A percentile compares a stretch with the other conserved stretches of the same genome.
phyloP scores from a whole-genome alignment of 306 rosid species.

The Amphicarpaea edgeworthii region DNA sequence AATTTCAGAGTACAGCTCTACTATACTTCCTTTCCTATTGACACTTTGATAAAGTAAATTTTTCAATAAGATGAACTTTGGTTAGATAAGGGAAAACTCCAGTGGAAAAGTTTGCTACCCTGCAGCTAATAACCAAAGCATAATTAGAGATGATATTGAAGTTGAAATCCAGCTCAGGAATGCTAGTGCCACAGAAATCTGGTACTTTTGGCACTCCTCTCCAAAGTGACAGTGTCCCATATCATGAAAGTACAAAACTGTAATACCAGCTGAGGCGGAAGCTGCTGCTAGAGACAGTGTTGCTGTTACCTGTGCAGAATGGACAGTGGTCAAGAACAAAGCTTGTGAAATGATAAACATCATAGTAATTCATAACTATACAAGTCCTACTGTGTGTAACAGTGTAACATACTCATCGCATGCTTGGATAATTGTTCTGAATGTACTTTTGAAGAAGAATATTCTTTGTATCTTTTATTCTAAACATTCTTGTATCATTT shows the following conservation, averaged over 20 bases:
- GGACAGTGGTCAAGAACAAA: slow-evolving; percentile 11
- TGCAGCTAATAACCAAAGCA: slow-evolving; percentile 87
- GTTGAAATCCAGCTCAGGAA: slow-evolving; percentile 82
- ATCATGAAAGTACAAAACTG: slow-evolving; percentile 72
- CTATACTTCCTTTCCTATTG: slow-evolving; percentile 42
- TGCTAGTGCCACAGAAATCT: slow-evolving; percentile 80
- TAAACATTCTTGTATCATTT: not conserved
- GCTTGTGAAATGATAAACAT: slow-evolving; percentile 20
- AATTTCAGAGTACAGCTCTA: slow-evolving; percentile 22
- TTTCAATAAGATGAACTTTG: slow-evolving; percentile 21
- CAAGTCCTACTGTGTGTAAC: not conserved
- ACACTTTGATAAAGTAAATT: slow-evolving; percentile 23
- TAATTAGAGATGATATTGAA: slow-evolving; percentile 72
- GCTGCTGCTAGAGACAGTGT: slow-evolving; percentile 86
- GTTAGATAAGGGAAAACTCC: slow-evolving; percentile 17
- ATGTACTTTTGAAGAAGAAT: not conserved
- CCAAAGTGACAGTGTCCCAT: slow-evolving; percentile 65
- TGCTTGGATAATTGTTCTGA: not conserved
- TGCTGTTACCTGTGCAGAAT: slow-evolving; percentile 67
- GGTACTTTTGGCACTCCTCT: slow-evolving; percentile 73
- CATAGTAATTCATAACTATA: not conserved
- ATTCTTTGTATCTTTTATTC: not conserved
- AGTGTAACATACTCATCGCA: not conserved
- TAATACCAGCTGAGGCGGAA: slow-evolving; percentile 84
- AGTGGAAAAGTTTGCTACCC: slow-evolving; percentile 49